A percentile compares a stretch with the other conserved stretches of the same genome.
phyloP scores from a whole-genome alignment of 164 flowering plant genomes.

The Magnolia sinica region DNA sequence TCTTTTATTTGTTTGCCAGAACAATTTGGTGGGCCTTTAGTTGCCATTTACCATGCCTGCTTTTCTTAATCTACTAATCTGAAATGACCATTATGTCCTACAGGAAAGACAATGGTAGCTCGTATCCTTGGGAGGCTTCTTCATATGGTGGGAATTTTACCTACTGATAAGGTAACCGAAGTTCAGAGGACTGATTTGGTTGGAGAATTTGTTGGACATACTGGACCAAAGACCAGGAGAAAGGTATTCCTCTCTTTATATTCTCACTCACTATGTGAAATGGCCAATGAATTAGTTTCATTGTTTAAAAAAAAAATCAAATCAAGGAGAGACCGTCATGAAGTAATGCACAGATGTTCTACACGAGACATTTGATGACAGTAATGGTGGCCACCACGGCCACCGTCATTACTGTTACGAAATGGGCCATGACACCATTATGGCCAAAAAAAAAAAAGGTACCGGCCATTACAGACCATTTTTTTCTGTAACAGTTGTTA shows the following conservation, averaged over 20 bases:
- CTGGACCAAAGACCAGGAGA: constrained; percentile 98
- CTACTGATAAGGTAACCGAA: constrained; percentile 95
- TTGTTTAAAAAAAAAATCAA: neutral
- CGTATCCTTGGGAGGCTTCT: constrained; percentile 84
- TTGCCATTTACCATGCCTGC: too few species aligned
- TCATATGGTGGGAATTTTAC: constrained; percentile 89
- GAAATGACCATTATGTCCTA: constrained; percentile 1
- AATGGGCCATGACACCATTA: too few species aligned
- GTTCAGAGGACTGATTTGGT: constrained; percentile 97
- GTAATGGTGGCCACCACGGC: too few species aligned
- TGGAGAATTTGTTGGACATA: constrained; percentile 98
- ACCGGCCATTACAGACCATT: too few species aligned
- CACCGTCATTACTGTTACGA: too few species aligned
- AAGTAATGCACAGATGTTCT: neutral
- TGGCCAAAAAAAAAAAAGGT: too few species aligned
- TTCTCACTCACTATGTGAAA: neutral
- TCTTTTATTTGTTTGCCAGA: neutral
- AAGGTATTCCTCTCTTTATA: constrained; percentile 44
- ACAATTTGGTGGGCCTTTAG: too few species aligned
- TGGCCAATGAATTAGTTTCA: neutral
- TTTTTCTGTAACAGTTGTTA: too few species aligned
- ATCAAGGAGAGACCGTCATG: neutral
- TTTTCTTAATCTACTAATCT: neutral
- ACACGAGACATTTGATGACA: too few species aligned
- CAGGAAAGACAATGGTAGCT: constrained; percentile 98